A percentile compares a stretch with the other conserved stretches of the same genome.
These are phyloP conservation scores for Cyclaneusma minus DNA, from an alignment of 2,329 filamentous ascomycete genomes.

Conservation along the genomic window DNA sequence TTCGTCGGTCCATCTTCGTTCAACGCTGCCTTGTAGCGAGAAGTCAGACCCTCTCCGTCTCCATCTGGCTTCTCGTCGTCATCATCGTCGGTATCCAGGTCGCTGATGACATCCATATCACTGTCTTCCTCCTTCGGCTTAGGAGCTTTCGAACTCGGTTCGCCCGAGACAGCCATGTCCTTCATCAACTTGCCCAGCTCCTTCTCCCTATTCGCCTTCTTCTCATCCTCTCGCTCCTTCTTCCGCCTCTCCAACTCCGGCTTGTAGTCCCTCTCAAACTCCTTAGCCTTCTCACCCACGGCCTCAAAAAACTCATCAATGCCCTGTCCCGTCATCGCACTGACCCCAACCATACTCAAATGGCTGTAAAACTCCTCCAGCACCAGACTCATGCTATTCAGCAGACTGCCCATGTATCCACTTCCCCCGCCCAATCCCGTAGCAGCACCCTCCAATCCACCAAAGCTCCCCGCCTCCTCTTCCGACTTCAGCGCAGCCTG, in stretches of 20 bases:
- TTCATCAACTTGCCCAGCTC: conserved; percentile 90
- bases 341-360: conserved; percentile 83
- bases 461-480: conserved; percentile 63
- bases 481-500: conserved; percentile 71
- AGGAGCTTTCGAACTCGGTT: conserved; percentile 18
- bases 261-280: conserved; percentile 82
- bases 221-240: conserved; percentile 60
- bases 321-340: conserved; percentile 80
- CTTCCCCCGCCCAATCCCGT: conserved; percentile 53
- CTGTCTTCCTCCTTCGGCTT: conserved; percentile 16
- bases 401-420: conserved; percentile 88
- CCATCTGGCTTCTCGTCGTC: conserved; percentile 42
- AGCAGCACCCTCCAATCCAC: conserved; percentile 48
- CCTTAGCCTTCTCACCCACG: conserved; percentile 70
- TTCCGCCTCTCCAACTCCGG: conserved; percentile 75
- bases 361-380: conserved; percentile 96
- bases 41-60: conserved; percentile 51
- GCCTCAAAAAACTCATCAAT: conserved; percentile 89
- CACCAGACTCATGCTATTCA: conserved; percentile 97
- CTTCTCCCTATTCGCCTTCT: conserved; percentile 55
- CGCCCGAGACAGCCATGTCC: conserved; percentile 56
- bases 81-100: conserved; percentile 28
- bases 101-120: conserved; percentile 21
- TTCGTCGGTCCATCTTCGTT: conserved; percentile 28
- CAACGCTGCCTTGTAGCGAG: conserved; percentile 64